phyloP scores from a whole-genome alignment of 164 flowering plant species.

The Vitis rotundifolia region DNA sequence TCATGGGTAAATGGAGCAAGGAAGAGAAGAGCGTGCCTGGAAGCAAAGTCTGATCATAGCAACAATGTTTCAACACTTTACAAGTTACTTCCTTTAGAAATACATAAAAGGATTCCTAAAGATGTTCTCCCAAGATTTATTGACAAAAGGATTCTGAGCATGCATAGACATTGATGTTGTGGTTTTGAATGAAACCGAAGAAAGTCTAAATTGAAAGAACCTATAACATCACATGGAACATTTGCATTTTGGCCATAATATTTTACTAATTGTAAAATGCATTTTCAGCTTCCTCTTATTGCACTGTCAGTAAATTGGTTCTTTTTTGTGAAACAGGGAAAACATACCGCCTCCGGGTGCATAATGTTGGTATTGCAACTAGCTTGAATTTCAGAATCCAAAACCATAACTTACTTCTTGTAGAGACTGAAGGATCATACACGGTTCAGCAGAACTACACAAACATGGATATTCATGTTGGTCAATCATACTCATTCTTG shows the following conservation, averaged over 20 bases:
- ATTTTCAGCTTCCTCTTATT: not conserved
- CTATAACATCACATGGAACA: not conserved
- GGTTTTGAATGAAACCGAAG: not conserved
- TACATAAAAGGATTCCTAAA: not conserved
- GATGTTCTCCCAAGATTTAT: not conserved
- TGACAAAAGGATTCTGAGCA: not conserved
- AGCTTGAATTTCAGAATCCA: constrained; percentile 95
- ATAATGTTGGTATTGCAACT: constrained; percentile 86
- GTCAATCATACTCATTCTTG: constrained; percentile 95
- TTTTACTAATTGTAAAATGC: not conserved
- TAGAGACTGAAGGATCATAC: constrained; percentile 97
- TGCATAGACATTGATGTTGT: not conserved
- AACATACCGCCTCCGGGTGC: constrained; percentile 86
- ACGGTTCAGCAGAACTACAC: constrained; percentile 89
- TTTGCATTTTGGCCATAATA: not conserved
- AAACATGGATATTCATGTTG: constrained; percentile 94
- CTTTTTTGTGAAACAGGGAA: constrained; percentile 58
- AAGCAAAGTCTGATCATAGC: too few species aligned
- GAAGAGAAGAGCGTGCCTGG: too few species aligned
- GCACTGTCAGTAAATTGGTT: not conserved
- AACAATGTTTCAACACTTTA: too few species aligned
- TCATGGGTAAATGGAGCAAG: too few species aligned
- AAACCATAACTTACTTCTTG: constrained; percentile 82
- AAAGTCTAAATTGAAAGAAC: too few species aligned
- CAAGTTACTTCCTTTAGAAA: too few species aligned